Evolutionary conservation across 2,329 filamentous ascomycete genomes (phyloP).

Genomic region (Tricladium varicosporioides): DNA sequence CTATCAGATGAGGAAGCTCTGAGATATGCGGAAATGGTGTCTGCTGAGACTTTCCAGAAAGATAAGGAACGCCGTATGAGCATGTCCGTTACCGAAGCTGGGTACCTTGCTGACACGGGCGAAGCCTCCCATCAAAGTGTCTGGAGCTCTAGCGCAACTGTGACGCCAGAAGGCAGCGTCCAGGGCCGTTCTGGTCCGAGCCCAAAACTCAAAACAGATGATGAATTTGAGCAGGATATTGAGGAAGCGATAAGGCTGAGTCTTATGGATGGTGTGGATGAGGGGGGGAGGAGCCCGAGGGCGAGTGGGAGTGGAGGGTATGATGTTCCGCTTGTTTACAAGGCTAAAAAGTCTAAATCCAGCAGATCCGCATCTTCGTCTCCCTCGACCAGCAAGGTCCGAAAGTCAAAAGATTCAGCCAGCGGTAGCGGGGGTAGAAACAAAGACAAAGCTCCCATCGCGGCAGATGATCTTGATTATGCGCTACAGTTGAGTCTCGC

Average conservation of each 20-base stretch:
- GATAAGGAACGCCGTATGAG: conserved; percentile 55
- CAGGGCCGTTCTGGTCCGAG: conserved; percentile 35
- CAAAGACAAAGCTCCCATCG: conserved; percentile 20
- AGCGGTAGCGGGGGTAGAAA: conserved; percentile 7
- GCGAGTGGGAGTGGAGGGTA: conserved; percentile 48
- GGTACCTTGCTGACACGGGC: conserved; percentile 49
- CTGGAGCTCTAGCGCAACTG: conserved; percentile 43
- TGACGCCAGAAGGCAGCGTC: conserved; percentile 55
- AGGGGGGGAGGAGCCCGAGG: conserved; percentile 44
- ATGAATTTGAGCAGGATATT: conserved; percentile 57
- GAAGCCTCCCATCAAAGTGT: conserved; percentile 32
- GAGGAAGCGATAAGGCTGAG: conserved; percentile 63
- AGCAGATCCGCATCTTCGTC: conserved; percentile 41
- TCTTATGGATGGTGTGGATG: conserved; percentile 54
- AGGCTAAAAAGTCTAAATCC: conserved; percentile 36
- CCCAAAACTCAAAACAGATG: conserved; percentile 37
- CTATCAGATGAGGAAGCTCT: conserved; percentile 65
- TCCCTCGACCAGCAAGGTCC: conserved; percentile 35
- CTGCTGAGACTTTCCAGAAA: conserved; percentile 55
- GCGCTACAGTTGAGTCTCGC: conserved; percentile 60
- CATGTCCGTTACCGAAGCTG: conserved; percentile 38
- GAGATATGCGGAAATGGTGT: conserved; percentile 64
- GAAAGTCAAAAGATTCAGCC: conserved; percentile 10
- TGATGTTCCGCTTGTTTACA: conserved; percentile 51
- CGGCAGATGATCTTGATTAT: conserved; percentile 55